A percentile compares a stretch with the other conserved stretches of the same genome.
These are phyloP conservation scores for Xerocomellus dryophilus DNA, from an alignment of 768 basidiomycete species.

Conservation along the genomic window DNA sequence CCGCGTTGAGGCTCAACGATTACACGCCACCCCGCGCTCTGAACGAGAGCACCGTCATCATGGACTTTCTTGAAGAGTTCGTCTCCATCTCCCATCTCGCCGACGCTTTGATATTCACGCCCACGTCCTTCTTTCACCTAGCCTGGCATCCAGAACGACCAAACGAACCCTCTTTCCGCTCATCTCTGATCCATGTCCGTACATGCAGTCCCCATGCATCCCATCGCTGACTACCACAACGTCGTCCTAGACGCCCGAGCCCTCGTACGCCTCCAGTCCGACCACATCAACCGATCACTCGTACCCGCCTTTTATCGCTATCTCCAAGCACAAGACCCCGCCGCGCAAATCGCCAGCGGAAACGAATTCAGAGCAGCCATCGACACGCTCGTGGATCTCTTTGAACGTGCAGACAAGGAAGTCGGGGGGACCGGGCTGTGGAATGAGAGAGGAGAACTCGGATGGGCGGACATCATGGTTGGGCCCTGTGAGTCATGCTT, in stretches of 20 bases:
- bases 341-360: constrained; percentile 48
- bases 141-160: constrained; percentile 49
- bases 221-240: not conserved
- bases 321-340: constrained; percentile 62
- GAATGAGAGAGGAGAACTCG: constrained; percentile 54
- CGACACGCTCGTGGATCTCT: constrained; percentile 47
- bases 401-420: constrained; percentile 50
- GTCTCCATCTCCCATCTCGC: constrained; percentile 13
- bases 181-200: constrained; percentile 55
- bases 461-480: constrained; percentile 54
- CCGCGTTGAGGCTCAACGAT: constrained; percentile 56
- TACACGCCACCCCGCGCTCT: constrained; percentile 57
- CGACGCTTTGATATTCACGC: not conserved
- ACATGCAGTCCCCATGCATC: not conserved
- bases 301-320: constrained; percentile 74
- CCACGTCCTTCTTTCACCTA: constrained; percentile 15
- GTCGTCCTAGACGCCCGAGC: constrained; percentile 55
- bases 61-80: constrained; percentile 78
- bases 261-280: constrained; percentile 63
- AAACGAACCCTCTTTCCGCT: constrained; percentile 57
- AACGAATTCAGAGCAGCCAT: constrained; percentile 55
- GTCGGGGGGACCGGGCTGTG: constrained; percentile 56
- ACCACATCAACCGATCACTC: constrained; percentile 60
- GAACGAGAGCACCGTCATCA: constrained; percentile 77
- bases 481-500: constrained; percentile 57